phyloP scores from a whole-genome alignment of 2,329 filamentous ascomycete species.

The Calonectria henricotiae region DNA sequence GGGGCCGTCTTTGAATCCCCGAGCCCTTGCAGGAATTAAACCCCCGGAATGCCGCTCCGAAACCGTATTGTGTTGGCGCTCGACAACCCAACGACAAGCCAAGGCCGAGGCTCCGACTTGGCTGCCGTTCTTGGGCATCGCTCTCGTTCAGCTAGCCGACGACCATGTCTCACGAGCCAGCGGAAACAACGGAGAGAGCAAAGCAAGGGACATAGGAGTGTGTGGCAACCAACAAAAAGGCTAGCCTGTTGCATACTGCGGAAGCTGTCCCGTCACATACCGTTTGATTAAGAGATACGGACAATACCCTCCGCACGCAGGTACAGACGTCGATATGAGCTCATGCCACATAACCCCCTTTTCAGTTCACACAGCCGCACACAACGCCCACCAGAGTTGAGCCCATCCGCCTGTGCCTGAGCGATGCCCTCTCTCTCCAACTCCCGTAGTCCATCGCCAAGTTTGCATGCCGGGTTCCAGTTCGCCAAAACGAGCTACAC shows the following conservation, averaged over 20 bases:
- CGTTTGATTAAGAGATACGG: slow-evolving; percentile 14
- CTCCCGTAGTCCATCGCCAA: background rate
- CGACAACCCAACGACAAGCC: background rate
- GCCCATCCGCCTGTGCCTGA: background rate
- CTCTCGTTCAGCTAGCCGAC: background rate
- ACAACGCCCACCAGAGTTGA: background rate
- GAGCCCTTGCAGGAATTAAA: slow-evolving; percentile 23
- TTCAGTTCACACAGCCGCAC: slow-evolving; percentile 20
- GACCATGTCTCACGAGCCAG: background rate
- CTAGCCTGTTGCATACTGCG: background rate
- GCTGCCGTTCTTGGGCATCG: background rate
- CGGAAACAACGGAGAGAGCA: slow-evolving; percentile 11
- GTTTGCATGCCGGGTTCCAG: background rate
- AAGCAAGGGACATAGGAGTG: background rate
- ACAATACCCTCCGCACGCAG: slow-evolving; percentile 24
- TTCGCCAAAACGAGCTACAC: slow-evolving; percentile 31
- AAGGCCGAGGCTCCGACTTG: slow-evolving; percentile 24
- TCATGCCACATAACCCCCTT: slow-evolving; percentile 43
- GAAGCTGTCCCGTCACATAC: slow-evolving; percentile 9
- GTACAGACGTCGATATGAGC: slow-evolving; percentile 49
- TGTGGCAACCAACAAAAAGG: slow-evolving; percentile 4
- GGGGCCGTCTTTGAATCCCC: background rate
- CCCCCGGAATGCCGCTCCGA: background rate
- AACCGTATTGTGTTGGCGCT: background rate
- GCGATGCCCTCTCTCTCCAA: background rate